A percentile compares a stretch with the other conserved stretches of the same genome.
Evolutionary conservation across 192 early-diverging fungal species (phyloP).

Genomic region (Linnemannia exigua): DNA sequence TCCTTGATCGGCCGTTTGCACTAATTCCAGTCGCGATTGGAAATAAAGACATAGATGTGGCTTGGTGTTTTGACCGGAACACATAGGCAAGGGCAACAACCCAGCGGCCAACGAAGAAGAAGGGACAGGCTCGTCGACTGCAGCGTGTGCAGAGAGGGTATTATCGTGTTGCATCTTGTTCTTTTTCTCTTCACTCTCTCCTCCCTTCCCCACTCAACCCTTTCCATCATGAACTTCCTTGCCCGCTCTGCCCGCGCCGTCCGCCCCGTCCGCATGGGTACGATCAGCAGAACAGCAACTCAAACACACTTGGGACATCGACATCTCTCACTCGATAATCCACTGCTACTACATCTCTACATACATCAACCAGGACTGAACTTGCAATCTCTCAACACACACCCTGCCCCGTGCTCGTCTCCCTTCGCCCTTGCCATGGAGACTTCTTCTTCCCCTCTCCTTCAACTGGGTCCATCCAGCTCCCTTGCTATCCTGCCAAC

Average conservation of each 20-base stretch:
- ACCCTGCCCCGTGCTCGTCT: not conserved
- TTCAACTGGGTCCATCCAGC: not conserved
- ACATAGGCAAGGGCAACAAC: not conserved
- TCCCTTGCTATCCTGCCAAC: not conserved
- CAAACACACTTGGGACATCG: not conserved
- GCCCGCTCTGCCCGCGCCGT: conserved; percentile 50
- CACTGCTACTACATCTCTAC: not conserved
- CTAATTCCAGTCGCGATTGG: not conserved
- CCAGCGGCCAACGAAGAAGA: not conserved
- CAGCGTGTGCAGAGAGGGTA: not conserved
- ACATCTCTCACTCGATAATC: not conserved
- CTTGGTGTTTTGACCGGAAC: conserved; percentile 10
- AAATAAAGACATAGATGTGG: not conserved
- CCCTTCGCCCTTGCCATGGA: not conserved
- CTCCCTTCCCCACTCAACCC: conserved; percentile 20
- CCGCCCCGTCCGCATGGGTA: conserved; percentile 55
- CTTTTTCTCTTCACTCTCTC: conserved; percentile 8
- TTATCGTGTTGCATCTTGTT: not conserved
- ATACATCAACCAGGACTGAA: not conserved
- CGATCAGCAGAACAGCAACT: not conserved
- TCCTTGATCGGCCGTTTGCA: not conserved
- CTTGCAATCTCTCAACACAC: not conserved
- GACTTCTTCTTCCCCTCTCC: not conserved
- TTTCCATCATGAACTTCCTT: conserved; percentile 42
- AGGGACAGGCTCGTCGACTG: not conserved